Evolutionary conservation across 2,329 filamentous ascomycete genomes (phyloP).

Genomic region (Orbilia oligospora): DNA sequence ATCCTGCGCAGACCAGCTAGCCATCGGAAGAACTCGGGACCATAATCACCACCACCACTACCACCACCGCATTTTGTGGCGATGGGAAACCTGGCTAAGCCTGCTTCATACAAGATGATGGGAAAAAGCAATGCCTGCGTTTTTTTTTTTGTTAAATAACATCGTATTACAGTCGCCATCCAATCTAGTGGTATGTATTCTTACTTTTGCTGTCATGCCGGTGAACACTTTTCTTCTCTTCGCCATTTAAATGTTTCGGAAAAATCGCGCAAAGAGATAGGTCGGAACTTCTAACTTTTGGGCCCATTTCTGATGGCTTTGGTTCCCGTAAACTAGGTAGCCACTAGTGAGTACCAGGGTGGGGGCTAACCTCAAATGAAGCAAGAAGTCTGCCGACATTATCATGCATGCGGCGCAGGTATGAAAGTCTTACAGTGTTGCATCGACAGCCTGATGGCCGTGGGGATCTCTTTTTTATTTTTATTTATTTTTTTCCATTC

Average conservation of each 20-base stretch:
- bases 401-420: slow-evolving; percentile 2
- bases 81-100: slow-evolving; percentile 25
- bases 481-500: too few species aligned
- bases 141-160: slow-evolving; percentile 21
- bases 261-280: slow-evolving; percentile 57
- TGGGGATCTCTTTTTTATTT: not conserved
- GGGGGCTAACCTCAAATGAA: slow-evolving; percentile 48
- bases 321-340: slow-evolving; percentile 6
- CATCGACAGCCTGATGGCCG: slow-evolving; percentile 1
- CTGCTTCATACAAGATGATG: slow-evolving; percentile 1
- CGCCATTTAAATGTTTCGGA: slow-evolving; percentile 41
- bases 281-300: slow-evolving; percentile 13
- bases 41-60: slow-evolving; percentile 41
- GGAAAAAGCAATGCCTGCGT: slow-evolving; percentile 48
- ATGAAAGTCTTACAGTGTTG: slow-evolving; percentile 32
- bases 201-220: slow-evolving; percentile 1
- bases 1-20: slow-evolving; percentile 2
- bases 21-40: slow-evolving; percentile 60
- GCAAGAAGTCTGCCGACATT: slow-evolving; percentile 59
- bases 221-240: slow-evolving; percentile 21
- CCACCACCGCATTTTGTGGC: slow-evolving; percentile 38
- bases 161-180: slow-evolving; percentile 16
- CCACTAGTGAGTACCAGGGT: slow-evolving; percentile 10
- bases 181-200: slow-evolving; percentile 1
- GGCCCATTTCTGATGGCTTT: slow-evolving; percentile 13